Base-by-base conservation (phyloP, 1,139 yeast genomes). In the Scheffersomyces lignicola region DNA sequence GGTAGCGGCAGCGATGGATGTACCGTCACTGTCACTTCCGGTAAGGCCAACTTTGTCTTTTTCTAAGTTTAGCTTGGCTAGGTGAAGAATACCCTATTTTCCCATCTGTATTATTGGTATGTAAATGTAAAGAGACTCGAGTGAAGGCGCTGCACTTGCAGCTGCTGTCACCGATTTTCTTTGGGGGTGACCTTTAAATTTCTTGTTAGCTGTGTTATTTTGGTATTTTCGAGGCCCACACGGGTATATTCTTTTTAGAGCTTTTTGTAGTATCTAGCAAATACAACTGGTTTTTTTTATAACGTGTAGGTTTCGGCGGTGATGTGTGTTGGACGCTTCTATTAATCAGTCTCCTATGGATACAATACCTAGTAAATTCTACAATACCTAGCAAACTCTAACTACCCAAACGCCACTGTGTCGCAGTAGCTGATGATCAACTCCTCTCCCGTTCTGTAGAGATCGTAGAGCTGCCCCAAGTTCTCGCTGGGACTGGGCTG, bases 1-100 rank as follows among this genome's bases (percentile, higher is more conserved):
- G 87, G 87, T 47, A 52, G 60, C 41, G 85, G 86, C 41, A 40
- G 78, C 16, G 88, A 81, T 53, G 92, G 92, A 47, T 83, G 92
- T 72, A 83, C 92, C 34, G 84, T 80, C 45, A 78, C 84, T 42
- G 86, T 83, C 40, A 70, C 78, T 33, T 56, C 65, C 29, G 92
- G 92, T 61, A 61, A 62, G 37, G 90, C 89, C 46, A 69, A 80
- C 55, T 83, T 80, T 60, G 85, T 83, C 46, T 71, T 52, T 47
- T 83, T 81, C 26, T 43, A 44, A 25, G 25, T 31, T 18, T 20
- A 20, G n/a, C 23, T 20, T 20, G 23, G 23, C 8, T 9, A 8
- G 8, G 8, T 9, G n/a, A 20, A 20, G n/a, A 20, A 20, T 20
- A 20, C 23, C 23, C 23, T 20, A n/a, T 20, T 20, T 20, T n/a